Evolutionary conservation across 305 asterid species (phyloP), one percentile per base, ranked within the genome.

Genomic region (Ajuga reptans): DNA sequence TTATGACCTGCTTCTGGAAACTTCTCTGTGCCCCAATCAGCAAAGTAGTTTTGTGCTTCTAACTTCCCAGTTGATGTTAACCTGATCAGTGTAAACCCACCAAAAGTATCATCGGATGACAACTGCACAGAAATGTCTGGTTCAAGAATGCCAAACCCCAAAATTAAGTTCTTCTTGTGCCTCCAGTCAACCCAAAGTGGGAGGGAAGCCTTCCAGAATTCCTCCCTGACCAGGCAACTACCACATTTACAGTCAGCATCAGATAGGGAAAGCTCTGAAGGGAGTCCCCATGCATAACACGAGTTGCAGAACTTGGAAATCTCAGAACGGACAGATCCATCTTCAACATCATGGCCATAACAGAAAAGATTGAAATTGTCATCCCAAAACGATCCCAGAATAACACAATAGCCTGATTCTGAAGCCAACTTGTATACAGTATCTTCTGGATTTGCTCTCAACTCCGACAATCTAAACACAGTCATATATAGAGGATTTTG

Each of bases 321-420:
- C 67, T 73, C 83, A 11, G 82, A 71, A 57, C 69, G 55, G 65
- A 77, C 42, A 9, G 75, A 53, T 6, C 68, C 68, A 10, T 64
- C 69, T 21, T 59, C 74, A 68, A 33, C 60, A 61, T 71, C 75
- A 27, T 89, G 87, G 33, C 97, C 98, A 66, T 85, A 92, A 56
- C 89, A 83, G 49, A 92, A 92, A 47, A 85, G 69, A 68, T 64
- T 72, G 76, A 92, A 92, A 72, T 79, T 82, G 39, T 73, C 64
- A 55, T 83, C 88, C 96, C 89, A 88, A 80, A 92, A 86, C 1
- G 98, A 92, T 77, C 98, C 98, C 60, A 92, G 67, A 56, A 89
- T 54, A 77, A 89, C 80, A 76, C 96, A 82, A 74, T 80, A 72
- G 36, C 98, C 93, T n/a, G 90, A 80, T 62, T 86, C 85, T 17